phyloP scores from a whole-genome alignment of 148 eudicot species.

The Rhododendron kiyosumense region DNA sequence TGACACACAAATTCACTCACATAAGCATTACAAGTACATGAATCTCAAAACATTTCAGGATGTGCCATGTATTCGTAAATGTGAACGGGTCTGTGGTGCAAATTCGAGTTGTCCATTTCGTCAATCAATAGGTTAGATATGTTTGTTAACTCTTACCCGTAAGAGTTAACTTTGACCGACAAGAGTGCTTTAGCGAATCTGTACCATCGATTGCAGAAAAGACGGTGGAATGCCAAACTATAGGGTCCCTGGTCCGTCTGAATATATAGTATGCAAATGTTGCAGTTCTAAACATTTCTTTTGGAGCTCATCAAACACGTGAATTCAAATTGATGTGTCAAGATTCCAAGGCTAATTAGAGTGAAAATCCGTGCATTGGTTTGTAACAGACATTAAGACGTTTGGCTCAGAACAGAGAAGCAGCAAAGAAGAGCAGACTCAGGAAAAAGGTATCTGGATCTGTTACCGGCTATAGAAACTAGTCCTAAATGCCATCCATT shows the following conservation, averaged over 20 bases:
- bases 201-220: no score
- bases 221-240: no score
- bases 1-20: neutral
- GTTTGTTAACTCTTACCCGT: neutral
- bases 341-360: neutral
- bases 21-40: no score
- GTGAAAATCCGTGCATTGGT: neutral
- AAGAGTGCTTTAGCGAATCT: no score
- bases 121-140: no score
- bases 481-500: neutral
- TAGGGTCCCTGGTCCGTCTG: neutral
- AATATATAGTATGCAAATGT: neutral
- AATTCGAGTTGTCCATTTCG: no score
- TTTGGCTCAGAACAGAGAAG: conserved; percentile 99
- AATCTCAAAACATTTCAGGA: neutral
- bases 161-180: no score
- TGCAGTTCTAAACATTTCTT: neutral
- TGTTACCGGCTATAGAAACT: neutral
- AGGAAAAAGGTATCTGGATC: conserved; percentile 59
- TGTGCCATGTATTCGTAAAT: neutral
- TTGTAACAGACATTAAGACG: conserved; percentile 76
- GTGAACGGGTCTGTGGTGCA: neutral
- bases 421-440: conserved; percentile 91
- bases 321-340: neutral
- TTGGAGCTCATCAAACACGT: neutral